Base-by-base conservation (phyloP, 2,329 filamentous ascomycete genomes). In the Trichoderma koningiopsis region DNA sequence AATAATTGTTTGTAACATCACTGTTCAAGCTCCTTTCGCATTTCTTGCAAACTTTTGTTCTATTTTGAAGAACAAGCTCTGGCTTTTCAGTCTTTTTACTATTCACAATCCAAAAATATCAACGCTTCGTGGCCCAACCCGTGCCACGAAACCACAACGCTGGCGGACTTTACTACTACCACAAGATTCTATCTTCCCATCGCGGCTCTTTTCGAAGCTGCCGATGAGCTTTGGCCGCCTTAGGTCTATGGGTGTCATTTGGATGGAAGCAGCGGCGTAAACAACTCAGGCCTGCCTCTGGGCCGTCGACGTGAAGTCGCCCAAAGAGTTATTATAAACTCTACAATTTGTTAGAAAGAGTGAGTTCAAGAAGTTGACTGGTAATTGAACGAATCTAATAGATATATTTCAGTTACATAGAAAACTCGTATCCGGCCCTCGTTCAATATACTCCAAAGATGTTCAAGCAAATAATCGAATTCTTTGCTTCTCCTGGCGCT, bases 171-270 rank as follows among this genome's bases (percentile, higher is more conserved):
- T 19, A 65, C 13, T 5, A 27, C 53, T 2, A 64, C 37, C n/a
- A 35, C 47, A 27, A 57, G 58, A 43, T 63, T 43, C 65, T 27
- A 53, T 56, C 63, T 68, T 27, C 43, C 56, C n/a, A 59, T 58
- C 59, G 57, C 63, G 24, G 53, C 63, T 40, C 33, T 60, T 33
- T 70, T 71, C 55, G 57, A 66, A 56, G 63, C 68, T 40, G 43
- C 37, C 33, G 70, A 71, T 63, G 70, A 71, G 47, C 58, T 70
- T 58, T 71, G 70, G 70, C 70, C 70, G 2, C 70, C 70, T 13
- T 71, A 68, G 56, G 33, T 68, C n/a, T 22, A 59, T 55, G 27
- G 31, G 24, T 31, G 35, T n/a, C 8, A 19, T 24, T 10, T 59
- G 33, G 55, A 67, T 59, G 64, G 53, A 47, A 67, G 37, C 40